Percentiles rank a stretch among this genome's conserved stretches.
Conservation (phyloP, 2,329 filamentous ascomycete species). For the Rhynchosporium agropyri region DNA sequence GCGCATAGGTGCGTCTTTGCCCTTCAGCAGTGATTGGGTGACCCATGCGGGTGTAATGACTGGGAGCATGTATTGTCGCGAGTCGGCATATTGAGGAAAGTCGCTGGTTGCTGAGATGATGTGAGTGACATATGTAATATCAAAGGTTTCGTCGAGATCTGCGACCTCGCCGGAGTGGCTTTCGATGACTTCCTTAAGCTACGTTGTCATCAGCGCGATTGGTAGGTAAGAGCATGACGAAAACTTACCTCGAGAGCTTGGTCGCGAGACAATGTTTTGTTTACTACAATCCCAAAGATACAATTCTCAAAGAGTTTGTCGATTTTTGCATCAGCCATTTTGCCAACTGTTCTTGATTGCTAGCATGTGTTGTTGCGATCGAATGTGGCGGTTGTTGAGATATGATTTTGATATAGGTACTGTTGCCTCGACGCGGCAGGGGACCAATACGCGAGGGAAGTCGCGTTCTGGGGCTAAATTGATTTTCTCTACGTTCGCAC, state of each 20-base stretch:
- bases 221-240: background rate
- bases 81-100: conserved; percentile 81
- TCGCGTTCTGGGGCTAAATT: conserved; percentile 10
- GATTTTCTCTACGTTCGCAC: conserved; percentile 4
- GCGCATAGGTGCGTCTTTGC: conserved; percentile 74
- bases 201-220: background rate
- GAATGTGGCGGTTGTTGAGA: background rate
- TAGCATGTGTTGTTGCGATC: conserved; percentile 8
- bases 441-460: conserved; percentile 6
- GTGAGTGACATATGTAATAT: conserved; percentile 57
- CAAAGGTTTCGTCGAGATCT: conserved; percentile 44
- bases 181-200: conserved; percentile 37
- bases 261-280: conserved; percentile 29
- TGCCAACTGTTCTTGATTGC: background rate
- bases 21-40: conserved; percentile 66
- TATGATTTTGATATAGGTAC: background rate
- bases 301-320: conserved; percentile 36
- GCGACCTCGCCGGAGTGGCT: conserved; percentile 44
- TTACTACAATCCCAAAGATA: conserved; percentile 37
- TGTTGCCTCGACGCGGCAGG: conserved; percentile 12
- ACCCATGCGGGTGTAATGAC: conserved; percentile 87
- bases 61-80: conserved; percentile 76
- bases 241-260: conserved; percentile 33
- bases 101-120: conserved; percentile 80
- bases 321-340: conserved; percentile 25